Evolutionary conservation across 306 rosid species (phyloP).

Genomic region (Carpinus fangiana): DNA sequence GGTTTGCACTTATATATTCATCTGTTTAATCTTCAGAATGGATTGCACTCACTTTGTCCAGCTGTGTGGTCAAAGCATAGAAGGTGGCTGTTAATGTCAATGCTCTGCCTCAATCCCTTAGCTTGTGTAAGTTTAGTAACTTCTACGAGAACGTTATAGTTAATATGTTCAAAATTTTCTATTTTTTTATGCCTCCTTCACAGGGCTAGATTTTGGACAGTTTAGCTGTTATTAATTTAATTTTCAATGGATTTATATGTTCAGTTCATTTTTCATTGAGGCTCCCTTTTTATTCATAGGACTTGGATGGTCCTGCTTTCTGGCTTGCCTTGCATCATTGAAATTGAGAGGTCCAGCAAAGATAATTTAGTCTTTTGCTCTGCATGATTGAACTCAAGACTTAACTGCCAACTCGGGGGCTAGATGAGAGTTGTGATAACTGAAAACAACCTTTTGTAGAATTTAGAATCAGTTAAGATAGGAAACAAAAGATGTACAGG

Average conservation of each 20-base stretch:
- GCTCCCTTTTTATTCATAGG: not conserved
- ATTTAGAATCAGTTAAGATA: not conserved
- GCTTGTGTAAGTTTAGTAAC: conserved; percentile 82
- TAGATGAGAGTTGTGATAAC: not conserved
- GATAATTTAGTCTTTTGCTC: not conserved
- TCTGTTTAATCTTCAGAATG: conserved; percentile 59
- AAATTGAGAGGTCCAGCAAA: not conserved
- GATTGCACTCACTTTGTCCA: conserved; percentile 97
- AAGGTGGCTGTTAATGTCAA: conserved; percentile 95
- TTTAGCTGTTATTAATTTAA: not conserved
- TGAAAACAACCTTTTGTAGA: not conserved
- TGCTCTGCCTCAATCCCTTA: conserved; percentile 89
- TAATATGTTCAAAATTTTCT: not conserved
- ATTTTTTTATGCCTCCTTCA: not conserved
- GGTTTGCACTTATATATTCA: conserved; percentile 15
- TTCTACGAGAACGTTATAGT: conserved; percentile 15
- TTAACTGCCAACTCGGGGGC: not conserved
- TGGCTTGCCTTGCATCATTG: not conserved
- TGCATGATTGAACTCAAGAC: conserved; percentile 4
- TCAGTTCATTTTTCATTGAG: not conserved
- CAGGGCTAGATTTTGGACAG: not conserved
- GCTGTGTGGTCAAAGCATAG: conserved; percentile 99
- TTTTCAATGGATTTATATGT: not conserved
- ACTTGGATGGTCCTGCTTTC: not conserved
- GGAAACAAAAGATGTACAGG: not conserved